Base-by-base conservation (phyloP, 306 rosid species). In the Begonia peltatifolia region DNA sequence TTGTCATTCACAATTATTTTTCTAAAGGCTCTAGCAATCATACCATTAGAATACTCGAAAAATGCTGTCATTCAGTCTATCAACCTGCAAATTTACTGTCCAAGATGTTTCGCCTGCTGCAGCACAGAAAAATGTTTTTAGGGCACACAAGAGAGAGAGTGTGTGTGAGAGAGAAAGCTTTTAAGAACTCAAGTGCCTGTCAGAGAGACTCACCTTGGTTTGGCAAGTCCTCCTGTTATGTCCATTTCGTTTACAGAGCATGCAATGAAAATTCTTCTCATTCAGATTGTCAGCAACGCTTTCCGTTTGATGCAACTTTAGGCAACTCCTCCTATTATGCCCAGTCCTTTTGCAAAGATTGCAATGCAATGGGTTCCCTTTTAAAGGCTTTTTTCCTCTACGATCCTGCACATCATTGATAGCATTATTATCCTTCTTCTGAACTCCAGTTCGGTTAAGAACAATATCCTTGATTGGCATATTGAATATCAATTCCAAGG, bases 401-500 rank as follows among this genome's bases (percentile, higher is more conserved):
- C 9, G 41, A 43, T 46, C 61, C 9, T 6, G 52, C 2, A 57
- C 52, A 44, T 57, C 20, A 22, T 57, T 8, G 9, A 23, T 2
- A 17, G 9, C 42, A 44, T 46, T 57, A 12, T 57, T 57, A 12
- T 57, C 52, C 42, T 20, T 38, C 10, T 51, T 17, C 38, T 17
- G 41, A 23, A 18, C 49, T 42, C 43, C 60, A 7, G 50, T 22
- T 56, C 38, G 48, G 38, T 42, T 42, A 41, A 41, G 48, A 42
- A 56, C 35, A 14, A 56, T 56, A 56, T 56, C 60, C 36, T 56
- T 42, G 42, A 56, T 56, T 42, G 60, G 60, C 60, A 56, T 56
- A n/a, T 44, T 18, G 12, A 14, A 18, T 15, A 56, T 56, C 35
- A 56, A 17, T 42, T 56, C 50, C 50, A 56, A 12, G n/a, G 60